Percentiles rank a stretch among this genome's conserved stretches.
These are phyloP conservation scores for Mychonastes homosphaera DNA, from an alignment of 139 green algal genomes.

Conservation along the genomic window DNA sequence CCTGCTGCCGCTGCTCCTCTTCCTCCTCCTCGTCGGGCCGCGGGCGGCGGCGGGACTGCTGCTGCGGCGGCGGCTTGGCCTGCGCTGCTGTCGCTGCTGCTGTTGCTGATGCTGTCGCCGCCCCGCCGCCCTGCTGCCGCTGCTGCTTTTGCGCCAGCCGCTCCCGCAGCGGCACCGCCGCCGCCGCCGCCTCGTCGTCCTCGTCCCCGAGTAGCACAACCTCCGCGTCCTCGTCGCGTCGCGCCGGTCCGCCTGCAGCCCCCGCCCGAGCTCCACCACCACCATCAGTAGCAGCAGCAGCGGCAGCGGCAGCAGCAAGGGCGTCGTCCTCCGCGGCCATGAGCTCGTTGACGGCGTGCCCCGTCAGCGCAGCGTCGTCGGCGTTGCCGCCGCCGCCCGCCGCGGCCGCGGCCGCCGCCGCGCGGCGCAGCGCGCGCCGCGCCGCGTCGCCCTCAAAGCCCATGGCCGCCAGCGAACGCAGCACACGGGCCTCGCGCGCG, in stretches of 20 bases:
- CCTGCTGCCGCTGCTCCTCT: background rate
- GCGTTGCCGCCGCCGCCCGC: no score
- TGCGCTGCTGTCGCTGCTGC: background rate
- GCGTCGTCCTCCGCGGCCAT: no score
- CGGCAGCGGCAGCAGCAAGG: background rate
- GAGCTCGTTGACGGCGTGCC: no score
- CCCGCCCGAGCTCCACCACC: background rate
- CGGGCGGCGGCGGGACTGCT: background rate
- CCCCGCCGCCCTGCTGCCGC: no score
- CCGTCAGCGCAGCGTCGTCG: no score
- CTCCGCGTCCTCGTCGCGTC: background rate
- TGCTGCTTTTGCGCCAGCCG: background rate
- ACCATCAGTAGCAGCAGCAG: background rate
- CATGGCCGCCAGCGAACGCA: no score
- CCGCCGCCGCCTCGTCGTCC: background rate
- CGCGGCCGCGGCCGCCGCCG: no score
- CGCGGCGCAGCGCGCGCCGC: no score
- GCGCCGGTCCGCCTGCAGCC: background rate
- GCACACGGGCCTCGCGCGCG: no score
- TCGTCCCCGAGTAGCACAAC: background rate
- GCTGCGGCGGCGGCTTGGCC: background rate
- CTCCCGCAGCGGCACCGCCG: background rate
- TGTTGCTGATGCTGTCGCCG: conserved; percentile 4
- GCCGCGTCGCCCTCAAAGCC: no score
- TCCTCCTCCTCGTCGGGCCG: background rate